Evolutionary conservation across 768 basidiomycete genomes (phyloP), one percentile per base, ranked within the genome.

Genomic region (Gautieria morchelliformis): DNA sequence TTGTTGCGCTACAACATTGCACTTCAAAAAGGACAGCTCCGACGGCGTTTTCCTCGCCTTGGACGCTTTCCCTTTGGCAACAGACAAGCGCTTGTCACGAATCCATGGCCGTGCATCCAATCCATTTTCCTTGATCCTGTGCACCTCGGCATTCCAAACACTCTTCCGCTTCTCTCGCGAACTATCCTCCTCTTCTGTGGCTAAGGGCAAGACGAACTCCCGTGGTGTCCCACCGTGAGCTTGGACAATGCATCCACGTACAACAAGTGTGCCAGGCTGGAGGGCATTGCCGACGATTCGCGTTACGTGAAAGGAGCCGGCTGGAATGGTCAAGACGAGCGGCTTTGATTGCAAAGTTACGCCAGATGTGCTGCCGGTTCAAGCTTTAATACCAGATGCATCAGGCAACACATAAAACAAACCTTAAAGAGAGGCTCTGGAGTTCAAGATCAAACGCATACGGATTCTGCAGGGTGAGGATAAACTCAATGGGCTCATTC

Each of bases 361-460:
- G 1, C 96, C 95, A 7, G 87, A 82, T 6, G 93, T 91, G 62
- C 93, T 97, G 62, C 14, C 53, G 49, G 51, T 2, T 62, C n/a
- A 62, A 55, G 32, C 42, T 44, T 60, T 46, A 35, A 51, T 54
- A 53, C 46, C 33, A 22, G 1, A 40, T 39, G 15, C 33, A 35
- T 12, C 44, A 19, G 32, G 19, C 14, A 30, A 39, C 3, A 53
- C 32, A 49, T 45, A 9, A 53, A 20, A 53, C 71, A 61, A 60
- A 93, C 94, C 93, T 91, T 15, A 97, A 71, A 5, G 82, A 80
- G 39, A 98, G 67, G 62, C 82, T 84, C 58, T 90, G 84, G 17
- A 98, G 70, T 60, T 97, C 93, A 12, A 99, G 75, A 60, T 94
- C 91, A 68, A 98, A 95, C 4, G 90, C 80, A 68, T 86, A 95